Percentiles rank a stretch among this genome's conserved stretches.
phyloP scores from a whole-genome alignment of 202 grass and related monocot genomes.

The Hordeum pubiflorum region DNA sequence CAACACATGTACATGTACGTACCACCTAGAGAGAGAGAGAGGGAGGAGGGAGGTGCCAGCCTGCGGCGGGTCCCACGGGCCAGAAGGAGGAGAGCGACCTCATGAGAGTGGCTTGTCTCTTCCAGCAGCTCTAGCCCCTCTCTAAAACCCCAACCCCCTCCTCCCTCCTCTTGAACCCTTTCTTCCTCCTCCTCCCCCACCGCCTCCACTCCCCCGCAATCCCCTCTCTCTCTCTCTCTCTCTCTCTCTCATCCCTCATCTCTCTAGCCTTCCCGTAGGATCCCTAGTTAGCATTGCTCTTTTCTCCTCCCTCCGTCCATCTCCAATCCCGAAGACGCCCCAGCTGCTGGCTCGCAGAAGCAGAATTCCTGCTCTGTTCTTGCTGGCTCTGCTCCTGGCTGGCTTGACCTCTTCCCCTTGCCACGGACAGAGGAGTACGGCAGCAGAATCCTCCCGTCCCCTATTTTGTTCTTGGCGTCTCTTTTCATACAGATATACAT shows the following conservation, averaged over 20 bases:
- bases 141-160: conserved; percentile 53
- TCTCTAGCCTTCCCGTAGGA: not conserved
- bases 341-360: not conserved
- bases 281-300: conserved; percentile 17
- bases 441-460: conserved; percentile 1
- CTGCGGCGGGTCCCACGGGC: conserved; percentile 18
- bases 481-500: not conserved
- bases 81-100: conserved; percentile 28
- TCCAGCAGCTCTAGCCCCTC: conserved; percentile 19
- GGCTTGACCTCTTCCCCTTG: conserved; percentile 26
- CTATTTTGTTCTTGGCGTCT: conserved; percentile 17
- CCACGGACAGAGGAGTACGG: conserved; percentile 19
- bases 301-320: conserved; percentile 3
- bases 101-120: conserved; percentile 50
- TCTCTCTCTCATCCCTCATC: not conserved
- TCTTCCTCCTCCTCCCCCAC: conserved; percentile 16
- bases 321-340: conserved; percentile 22
- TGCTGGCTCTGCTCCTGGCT: conserved; percentile 18
- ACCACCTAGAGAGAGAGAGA: conserved; percentile 18
- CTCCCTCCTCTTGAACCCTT: conserved; percentile 49
- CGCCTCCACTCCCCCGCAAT: conserved; percentile 14
- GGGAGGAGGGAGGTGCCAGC: not conserved
- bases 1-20: conserved; percentile 31
- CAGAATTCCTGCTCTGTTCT: conserved; percentile 21
- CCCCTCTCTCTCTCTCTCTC: not conserved